Percentiles rank a stretch among this genome's conserved stretches.
phyloP scores from a whole-genome alignment of 441 rosid genomes.

The Daphne laureola region DNA sequence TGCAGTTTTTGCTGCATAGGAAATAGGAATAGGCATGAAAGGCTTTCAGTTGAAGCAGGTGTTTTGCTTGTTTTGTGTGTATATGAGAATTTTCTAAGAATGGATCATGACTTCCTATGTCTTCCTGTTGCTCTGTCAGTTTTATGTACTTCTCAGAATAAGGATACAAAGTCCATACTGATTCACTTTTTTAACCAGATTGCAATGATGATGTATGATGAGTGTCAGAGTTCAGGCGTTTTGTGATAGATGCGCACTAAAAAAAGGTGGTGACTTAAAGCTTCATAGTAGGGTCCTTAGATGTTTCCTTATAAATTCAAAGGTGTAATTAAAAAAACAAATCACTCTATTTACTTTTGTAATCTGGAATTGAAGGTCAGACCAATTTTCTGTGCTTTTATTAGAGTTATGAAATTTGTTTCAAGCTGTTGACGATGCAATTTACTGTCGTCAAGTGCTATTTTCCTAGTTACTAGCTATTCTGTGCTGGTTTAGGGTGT shows the following conservation, averaged over 20 bases:
- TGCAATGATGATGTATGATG: conserved; percentile 99
- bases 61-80: too few species aligned
- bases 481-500: too few species aligned
- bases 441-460: not conserved
- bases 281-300: conserved; percentile 23
- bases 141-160: conserved; percentile 7
- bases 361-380: conserved; percentile 8
- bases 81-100: too few species aligned
- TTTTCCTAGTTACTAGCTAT: too few species aligned
- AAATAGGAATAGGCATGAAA: too few species aligned
- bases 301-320: conserved; percentile 15
- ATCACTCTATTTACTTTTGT: conserved; percentile 2
- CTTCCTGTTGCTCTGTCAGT: conserved; percentile 7
- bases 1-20: too few species aligned
- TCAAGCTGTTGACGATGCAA: conserved; percentile 6
- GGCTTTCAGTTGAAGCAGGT: too few species aligned
- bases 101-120: conserved; percentile 12
- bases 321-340: conserved; percentile 6
- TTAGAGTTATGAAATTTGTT: too few species aligned
- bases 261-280: conserved; percentile 55
- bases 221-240: conserved; percentile 42
- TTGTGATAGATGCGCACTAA: conserved; percentile 48
- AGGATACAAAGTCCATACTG: conserved; percentile 31
- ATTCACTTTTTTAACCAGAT: conserved; percentile 69
- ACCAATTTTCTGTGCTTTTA: not conserved